These are phyloP conservation scores for Neocucurbitaria cava DNA, from an alignment of 2,329 filamentous ascomycete genomes.

Conservation along the genomic window DNA sequence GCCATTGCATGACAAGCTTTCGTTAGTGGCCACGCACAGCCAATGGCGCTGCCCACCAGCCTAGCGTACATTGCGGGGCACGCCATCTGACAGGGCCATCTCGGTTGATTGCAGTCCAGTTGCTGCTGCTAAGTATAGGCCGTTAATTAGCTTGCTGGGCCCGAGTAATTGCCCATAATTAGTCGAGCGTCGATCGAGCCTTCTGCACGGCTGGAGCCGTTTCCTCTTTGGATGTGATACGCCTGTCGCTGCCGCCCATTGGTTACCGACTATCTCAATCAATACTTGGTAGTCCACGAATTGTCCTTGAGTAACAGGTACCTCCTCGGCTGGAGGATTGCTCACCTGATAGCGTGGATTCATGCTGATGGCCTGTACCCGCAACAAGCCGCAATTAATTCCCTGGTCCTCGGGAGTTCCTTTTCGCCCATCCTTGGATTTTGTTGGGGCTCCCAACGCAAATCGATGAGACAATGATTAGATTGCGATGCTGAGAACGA, in stretches of 20 bases:
- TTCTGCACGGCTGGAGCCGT: slow-evolving; percentile 22
- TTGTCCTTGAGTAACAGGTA: slow-evolving; percentile 40
- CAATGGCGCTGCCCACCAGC: slow-evolving; percentile 34
- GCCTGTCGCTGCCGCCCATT: slow-evolving; percentile 28
- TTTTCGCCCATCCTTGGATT: slow-evolving; percentile 13
- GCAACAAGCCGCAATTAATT: slow-evolving; percentile 15
- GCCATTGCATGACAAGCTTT: slow-evolving; percentile 49
- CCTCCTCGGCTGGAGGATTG: slow-evolving; percentile 25
- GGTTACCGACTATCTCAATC: slow-evolving; percentile 43
- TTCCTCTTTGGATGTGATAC: slow-evolving; percentile 23
- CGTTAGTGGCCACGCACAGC: slow-evolving; percentile 26
- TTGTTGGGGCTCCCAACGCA: slow-evolving; percentile 12
- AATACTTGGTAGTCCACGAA: slow-evolving; percentile 48
- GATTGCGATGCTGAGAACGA: slow-evolving; percentile 3
- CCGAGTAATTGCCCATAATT: slow-evolving; percentile 43
- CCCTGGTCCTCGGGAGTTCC: slow-evolving; percentile 27
- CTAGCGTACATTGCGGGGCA: slow-evolving; percentile 29
- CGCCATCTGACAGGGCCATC: slow-evolving; percentile 24
- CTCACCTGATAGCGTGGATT: slow-evolving; percentile 47
- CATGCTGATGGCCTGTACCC: slow-evolving; percentile 17
- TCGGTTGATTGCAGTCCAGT: slow-evolving; percentile 32
- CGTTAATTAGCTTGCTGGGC: slow-evolving; percentile 37
- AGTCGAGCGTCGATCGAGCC: slow-evolving; percentile 17
- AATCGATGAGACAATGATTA: slow-evolving; percentile 2
- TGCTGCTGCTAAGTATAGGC: slow-evolving; percentile 39